Evolutionary conservation across 1,139 yeast species (phyloP).

Genomic region (Blastobotrys elegans): DNA sequence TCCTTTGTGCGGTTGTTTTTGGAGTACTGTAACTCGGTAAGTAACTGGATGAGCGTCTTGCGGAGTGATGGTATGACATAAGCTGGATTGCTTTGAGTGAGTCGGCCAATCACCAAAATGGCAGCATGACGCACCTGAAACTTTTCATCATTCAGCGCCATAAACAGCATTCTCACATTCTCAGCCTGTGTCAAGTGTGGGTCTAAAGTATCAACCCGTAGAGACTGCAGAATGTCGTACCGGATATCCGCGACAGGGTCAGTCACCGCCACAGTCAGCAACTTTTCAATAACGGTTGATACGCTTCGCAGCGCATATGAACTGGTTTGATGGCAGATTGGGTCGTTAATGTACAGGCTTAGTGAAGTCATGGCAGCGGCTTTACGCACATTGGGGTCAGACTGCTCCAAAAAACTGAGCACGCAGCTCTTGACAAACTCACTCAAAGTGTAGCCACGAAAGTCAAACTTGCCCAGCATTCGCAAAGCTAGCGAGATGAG

Average conservation of each 20-base stretch:
- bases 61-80: slow-evolving; percentile 90
- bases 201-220: slow-evolving; percentile 67
- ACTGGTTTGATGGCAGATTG: slow-evolving; percentile 81
- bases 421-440: slow-evolving; percentile 86
- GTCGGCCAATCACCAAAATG: slow-evolving; percentile 71
- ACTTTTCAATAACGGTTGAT: slow-evolving; percentile 73
- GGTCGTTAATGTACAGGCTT: slow-evolving; percentile 70
- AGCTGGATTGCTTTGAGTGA: slow-evolving; percentile 87
- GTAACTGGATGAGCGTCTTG: slow-evolving; percentile 75
- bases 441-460: slow-evolving; percentile 68
- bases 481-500: slow-evolving; percentile 63
- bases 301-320: slow-evolving; percentile 80
- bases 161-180: slow-evolving; percentile 75
- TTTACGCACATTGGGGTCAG: slow-evolving; percentile 71
- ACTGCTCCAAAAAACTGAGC: slow-evolving; percentile 74
- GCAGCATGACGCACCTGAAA: slow-evolving; percentile 82
- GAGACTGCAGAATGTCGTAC: slow-evolving; percentile 65
- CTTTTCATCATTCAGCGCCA: slow-evolving; percentile 87
- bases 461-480: slow-evolving; percentile 70
- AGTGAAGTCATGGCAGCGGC: slow-evolving; percentile 84
- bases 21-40: slow-evolving; percentile 82
- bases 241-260: slow-evolving; percentile 86
- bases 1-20: slow-evolving; percentile 72
- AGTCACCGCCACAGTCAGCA: slow-evolving; percentile 80
- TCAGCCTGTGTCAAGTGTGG: slow-evolving; percentile 93